A percentile compares a stretch with the other conserved stretches of the same genome.
Conservation (phyloP, 169 alveolate genomes). For the Plasmodium knowlesi region DNA sequence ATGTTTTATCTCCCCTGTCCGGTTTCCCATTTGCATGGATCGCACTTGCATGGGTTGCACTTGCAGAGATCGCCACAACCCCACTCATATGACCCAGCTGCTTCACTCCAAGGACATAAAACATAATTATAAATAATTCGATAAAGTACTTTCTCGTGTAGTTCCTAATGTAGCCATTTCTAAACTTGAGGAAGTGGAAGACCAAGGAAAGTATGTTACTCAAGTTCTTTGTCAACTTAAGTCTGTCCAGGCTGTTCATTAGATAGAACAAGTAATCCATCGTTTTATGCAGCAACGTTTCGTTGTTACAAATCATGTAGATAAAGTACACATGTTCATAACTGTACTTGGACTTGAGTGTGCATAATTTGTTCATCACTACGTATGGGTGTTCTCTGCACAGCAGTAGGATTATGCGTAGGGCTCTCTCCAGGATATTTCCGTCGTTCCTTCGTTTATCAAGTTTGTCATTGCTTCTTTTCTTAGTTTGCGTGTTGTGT, state of each 20-base stretch:
- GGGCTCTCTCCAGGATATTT: conserved; percentile 45
- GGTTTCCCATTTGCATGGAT: not conserved
- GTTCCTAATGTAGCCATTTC: conserved; percentile 35
- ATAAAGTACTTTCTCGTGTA: conserved; percentile 21
- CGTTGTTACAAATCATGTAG: conserved; percentile 68
- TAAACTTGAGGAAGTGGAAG: conserved; percentile 52
- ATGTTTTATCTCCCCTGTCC: not conserved
- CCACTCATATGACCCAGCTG: conserved; percentile 42
- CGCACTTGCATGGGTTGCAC: not conserved
- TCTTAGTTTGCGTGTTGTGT: not conserved
- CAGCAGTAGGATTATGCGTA: conserved; percentile 35
- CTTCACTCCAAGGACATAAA: conserved; percentile 50
- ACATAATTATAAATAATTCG: conserved; percentile 58
- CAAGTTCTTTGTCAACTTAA: conserved; percentile 26
- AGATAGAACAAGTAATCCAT: conserved; percentile 59
- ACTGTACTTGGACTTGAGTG: conserved; percentile 49
- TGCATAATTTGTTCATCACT: conserved; percentile 34
- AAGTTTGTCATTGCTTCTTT: not conserved
- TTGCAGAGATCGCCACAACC: not conserved
- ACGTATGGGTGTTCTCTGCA: conserved; percentile 43
- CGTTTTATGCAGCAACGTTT: conserved; percentile 37
- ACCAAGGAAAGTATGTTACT: conserved; percentile 63
- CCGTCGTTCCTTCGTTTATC: not conserved
- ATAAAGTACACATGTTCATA: conserved; percentile 66
- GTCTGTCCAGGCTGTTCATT: conserved; percentile 14